Evolutionary conservation across 805 yeast genomes (phyloP), one percentile per base, ranked within the genome.

Genomic region (Ogataea ganodermae): DNA sequence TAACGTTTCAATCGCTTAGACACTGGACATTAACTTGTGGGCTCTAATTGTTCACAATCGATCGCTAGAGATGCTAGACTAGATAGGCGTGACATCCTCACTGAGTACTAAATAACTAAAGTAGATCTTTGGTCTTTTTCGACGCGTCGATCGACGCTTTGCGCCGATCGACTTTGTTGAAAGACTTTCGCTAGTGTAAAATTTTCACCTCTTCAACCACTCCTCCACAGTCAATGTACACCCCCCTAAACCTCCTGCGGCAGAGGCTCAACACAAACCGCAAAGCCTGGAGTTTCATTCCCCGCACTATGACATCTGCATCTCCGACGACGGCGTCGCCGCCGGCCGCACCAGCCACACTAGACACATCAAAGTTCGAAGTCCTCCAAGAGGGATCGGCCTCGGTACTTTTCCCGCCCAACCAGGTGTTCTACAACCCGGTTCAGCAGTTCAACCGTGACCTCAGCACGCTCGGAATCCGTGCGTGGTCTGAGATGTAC

Each of bases 371-470:
- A 10, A 56, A 62, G 36, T 66, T 55, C 43, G 64, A 66, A 40
- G 54, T 60, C 6, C 68, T 76, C 22, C 71, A 63, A 37, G 99
- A 94, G 66, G 99, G 99, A 1, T 72, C 76, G 46, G 97, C 98
- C 12, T 78, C 83, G 20, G 83, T 94, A 36, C 72, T 91, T 26
- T 86, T 86, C 52, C 92, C 96, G 3, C 84, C 87, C 58, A 83
- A 83, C 41, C 90, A 87, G 56, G 99, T 94, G 9, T 94, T 94
- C 63, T 94, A 94, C 69, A 94, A 94, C 64, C 97, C 96, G 8
- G 86, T 94, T 46, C 99, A 94, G 69, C 98, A 92, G 68, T 94
- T 90, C 69, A 94, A 94, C 67, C 78, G 99, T 59, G 99, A 94
- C 63, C 70, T 94, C 41, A 86, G 96, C 55, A 86, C 89, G 5